Evolutionary conservation across 106 monocot genomes (phyloP).

Genomic region (Narthecium ossifragum): DNA sequence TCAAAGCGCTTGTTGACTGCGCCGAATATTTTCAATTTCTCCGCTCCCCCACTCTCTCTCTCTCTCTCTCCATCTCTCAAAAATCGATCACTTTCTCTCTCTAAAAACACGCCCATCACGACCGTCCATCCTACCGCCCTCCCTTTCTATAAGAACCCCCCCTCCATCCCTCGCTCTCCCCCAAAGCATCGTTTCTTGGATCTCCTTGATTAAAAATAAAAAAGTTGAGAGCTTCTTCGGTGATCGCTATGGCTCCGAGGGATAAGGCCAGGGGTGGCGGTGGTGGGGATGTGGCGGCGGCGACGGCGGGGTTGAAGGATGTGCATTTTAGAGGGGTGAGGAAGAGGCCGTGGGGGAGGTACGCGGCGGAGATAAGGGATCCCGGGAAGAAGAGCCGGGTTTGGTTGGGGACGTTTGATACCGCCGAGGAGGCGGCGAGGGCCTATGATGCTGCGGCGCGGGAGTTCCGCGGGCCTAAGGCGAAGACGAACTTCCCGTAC

Average conservation of each 20-base stretch:
- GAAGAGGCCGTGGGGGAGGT: constrained; percentile 47
- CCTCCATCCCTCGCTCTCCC: neutral
- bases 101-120: neutral
- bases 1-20: constrained; percentile 23
- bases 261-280: constrained; percentile 11
- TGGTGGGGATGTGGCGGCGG: neutral
- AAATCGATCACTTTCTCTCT: neutral
- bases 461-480: constrained; percentile 28
- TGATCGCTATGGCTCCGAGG: constrained; percentile 14
- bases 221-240: neutral
- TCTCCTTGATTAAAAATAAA: neutral
- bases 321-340: constrained; percentile 29
- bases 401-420: constrained; percentile 45
- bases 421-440: constrained; percentile 34
- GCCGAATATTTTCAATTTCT: constrained; percentile 21
- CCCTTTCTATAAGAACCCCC: neutral
- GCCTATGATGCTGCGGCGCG: constrained; percentile 39
- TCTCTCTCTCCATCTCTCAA: no score
- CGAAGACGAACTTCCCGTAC: constrained; percentile 33
- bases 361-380: constrained; percentile 46
- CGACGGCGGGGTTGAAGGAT: constrained; percentile 7
- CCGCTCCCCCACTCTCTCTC: constrained; percentile 13
- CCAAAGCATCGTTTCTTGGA: neutral
- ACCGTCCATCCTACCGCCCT: neutral
- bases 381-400: constrained; percentile 43